Base-by-base conservation (phyloP, 495 filamentous ascomycete species). In the Lasiosphaeriaceae sp. region DNA sequence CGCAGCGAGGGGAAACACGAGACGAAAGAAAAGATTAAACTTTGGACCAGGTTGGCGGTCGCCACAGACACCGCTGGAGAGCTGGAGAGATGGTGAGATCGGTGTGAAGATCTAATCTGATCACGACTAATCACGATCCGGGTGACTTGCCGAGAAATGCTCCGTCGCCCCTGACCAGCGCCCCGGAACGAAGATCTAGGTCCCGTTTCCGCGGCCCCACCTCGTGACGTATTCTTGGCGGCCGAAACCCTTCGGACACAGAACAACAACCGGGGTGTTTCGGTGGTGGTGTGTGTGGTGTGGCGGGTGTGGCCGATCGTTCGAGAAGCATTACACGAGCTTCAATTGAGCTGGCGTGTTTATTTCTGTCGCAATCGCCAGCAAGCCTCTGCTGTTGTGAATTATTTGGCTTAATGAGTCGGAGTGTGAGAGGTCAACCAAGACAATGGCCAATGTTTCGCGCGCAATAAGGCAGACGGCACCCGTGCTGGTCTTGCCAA, bases 381-480 rank as follows among this genome's bases (percentile, higher is more conserved):
- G n/a, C 14, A 43, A 43, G n/a, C 14, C 16, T n/a, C 26, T 9
- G 4, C 4, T 6, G 5, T 17, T 1, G 0, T 0, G 1, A 12
- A 43, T 6, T 43, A 4, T 43, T 12, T 17, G n/a, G 26, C 9
- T 31, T 9, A 31, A 4, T 31, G 26, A 3, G 3, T 9, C 9
- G 26, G 26, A 31, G 26, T 4, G 26, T 31, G 26, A 4, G 26
- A 4, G 26, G 9, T 9, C 26, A 7, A 43, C 8, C n/a, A 35
- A 22, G 26, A 47, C 26, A 31, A 60, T 60, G 58, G 52, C 58
- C 2, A 52, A 47, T 34, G 53, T 54, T 39, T 46, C 58, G 3
- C 58, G 58, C 26, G 35, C 50, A 17, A 39, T 60, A 29, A 37
- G 58, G 21, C 58, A 52, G 37, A 52, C 52, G 8, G 52, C 52